phyloP scores from a whole-genome alignment of 352 stramenopile genomes.

The Globisporangium parvum region DNA sequence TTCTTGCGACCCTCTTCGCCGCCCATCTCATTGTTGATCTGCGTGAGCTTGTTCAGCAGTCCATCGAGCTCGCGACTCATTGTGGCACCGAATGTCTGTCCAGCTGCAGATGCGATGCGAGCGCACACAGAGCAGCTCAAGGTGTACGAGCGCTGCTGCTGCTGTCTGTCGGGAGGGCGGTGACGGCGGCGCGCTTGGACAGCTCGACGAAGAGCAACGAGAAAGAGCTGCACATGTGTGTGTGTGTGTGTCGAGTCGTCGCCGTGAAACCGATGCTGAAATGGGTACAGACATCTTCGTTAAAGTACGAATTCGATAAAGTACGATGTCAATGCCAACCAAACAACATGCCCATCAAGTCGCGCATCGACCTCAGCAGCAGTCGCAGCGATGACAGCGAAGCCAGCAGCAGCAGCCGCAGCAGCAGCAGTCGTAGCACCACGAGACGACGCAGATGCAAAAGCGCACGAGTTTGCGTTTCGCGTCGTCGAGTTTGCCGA shows the following conservation, averaged over 20 bases:
- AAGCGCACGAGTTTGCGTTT: conserved; percentile 67
- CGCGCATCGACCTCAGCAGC: neutral
- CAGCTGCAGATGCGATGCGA: neutral
- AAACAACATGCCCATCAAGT: neutral
- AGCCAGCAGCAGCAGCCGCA: neutral
- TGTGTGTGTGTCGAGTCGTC: neutral
- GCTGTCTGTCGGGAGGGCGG: too few relatives aligned
- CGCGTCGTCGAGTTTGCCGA: conserved; percentile 74
- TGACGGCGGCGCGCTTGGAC: too few relatives aligned
- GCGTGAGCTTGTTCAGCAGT: conserved; percentile 60
- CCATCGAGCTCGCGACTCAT: conserved; percentile 80
- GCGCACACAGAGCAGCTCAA: neutral
- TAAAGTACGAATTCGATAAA: conserved; percentile 3
- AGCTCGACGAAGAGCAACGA: neutral
- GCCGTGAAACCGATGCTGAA: conserved; percentile 5
- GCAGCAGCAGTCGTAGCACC: neutral
- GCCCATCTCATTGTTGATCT: conserved; percentile 79
- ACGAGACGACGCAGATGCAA: conserved; percentile 2
- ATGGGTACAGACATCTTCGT: conserved; percentile 2
- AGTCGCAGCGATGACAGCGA: neutral
- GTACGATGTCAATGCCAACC: neutral
- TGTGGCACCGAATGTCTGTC: neutral
- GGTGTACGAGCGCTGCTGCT: neutral
- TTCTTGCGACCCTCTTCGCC: conserved; percentile 67
- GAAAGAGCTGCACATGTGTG: neutral